Evolutionary conservation across 2,329 filamentous ascomycete species (phyloP).

Genomic region (Seiridium cupressi): DNA sequence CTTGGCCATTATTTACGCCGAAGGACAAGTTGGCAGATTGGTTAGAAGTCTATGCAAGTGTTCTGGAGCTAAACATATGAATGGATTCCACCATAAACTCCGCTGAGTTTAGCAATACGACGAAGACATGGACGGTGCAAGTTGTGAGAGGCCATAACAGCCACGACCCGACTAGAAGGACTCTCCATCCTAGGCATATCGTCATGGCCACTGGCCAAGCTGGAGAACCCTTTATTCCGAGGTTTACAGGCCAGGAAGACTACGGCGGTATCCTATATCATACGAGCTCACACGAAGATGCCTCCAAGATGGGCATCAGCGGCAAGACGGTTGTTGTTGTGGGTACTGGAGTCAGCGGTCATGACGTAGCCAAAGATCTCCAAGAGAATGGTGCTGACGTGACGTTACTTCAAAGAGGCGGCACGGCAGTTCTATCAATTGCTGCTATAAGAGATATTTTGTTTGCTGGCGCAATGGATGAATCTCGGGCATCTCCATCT

Average conservation of each 20-base stretch:
- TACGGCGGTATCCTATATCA: constrained; percentile 58
- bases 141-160: constrained; percentile 24
- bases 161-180: constrained; percentile 40
- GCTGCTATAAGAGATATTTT: constrained; percentile 46
- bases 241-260: constrained; percentile 49
- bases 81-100: constrained; percentile 46
- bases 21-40: constrained; percentile 71
- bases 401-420: constrained; percentile 59
- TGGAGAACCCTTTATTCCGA: constrained; percentile 61
- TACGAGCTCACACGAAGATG: constrained; percentile 26
- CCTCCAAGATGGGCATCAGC: neutral
- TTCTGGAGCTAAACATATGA: constrained; percentile 71
- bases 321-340: constrained; percentile 54
- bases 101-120: constrained; percentile 45
- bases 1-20: constrained; percentile 69
- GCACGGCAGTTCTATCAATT: constrained; percentile 53
- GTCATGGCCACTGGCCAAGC: constrained; percentile 68
- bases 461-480: too few relatives aligned
- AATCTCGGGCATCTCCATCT: constrained; percentile 39
- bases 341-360: constrained; percentile 57
- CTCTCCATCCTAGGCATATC: constrained; percentile 60
- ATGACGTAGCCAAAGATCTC: constrained; percentile 59
- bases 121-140: constrained; percentile 53
- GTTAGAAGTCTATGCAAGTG: constrained; percentile 62
- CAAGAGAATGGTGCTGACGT: constrained; percentile 57